These are phyloP conservation scores for Silene coronaria DNA, from an alignment of 179 eudicot species.

Conservation along the genomic window DNA sequence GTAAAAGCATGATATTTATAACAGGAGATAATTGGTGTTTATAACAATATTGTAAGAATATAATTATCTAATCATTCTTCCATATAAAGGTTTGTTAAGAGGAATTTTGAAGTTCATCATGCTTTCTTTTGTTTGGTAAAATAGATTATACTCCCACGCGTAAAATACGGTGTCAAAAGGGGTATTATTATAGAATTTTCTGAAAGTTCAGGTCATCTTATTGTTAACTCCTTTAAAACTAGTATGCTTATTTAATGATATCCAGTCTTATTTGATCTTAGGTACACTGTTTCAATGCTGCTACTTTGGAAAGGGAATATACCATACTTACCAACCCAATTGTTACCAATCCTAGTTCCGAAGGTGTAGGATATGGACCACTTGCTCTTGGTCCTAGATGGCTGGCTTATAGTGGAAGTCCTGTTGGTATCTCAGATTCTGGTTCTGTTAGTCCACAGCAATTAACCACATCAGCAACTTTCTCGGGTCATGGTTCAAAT, in stretches of 20 bases:
- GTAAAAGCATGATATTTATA: too few relatives aligned
- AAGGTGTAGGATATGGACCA: slow-evolving; percentile 65
- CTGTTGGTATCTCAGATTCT: slow-evolving; percentile 41
- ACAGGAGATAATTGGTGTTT: too few relatives aligned
- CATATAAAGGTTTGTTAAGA: neutral
- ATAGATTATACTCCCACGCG: neutral
- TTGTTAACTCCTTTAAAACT: neutral
- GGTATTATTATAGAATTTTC: too few relatives aligned
- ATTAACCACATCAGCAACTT: slow-evolving; percentile 48
- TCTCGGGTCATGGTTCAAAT: slow-evolving; percentile 44
- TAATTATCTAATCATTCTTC: too few relatives aligned
- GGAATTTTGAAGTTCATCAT: neutral
- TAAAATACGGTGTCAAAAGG: too few relatives aligned
- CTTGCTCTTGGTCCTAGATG: slow-evolving; percentile 90
- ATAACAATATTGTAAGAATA: too few relatives aligned
- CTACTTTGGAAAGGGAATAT: slow-evolving; percentile 70
- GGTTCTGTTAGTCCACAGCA: slow-evolving; percentile 68
- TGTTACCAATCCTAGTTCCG: slow-evolving; percentile 42
- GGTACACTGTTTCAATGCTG: slow-evolving; percentile 84
- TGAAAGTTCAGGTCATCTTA: too few relatives aligned
- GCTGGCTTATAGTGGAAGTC: slow-evolving; percentile 85
- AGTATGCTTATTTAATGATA: neutral
- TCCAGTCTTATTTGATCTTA: slow-evolving; percentile 23
- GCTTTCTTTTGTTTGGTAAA: neutral
- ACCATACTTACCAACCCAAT: slow-evolving; percentile 70